Evolutionary conservation across 371 early-diverging fungal genomes (phyloP).

Genomic region (Mortierella sp.): DNA sequence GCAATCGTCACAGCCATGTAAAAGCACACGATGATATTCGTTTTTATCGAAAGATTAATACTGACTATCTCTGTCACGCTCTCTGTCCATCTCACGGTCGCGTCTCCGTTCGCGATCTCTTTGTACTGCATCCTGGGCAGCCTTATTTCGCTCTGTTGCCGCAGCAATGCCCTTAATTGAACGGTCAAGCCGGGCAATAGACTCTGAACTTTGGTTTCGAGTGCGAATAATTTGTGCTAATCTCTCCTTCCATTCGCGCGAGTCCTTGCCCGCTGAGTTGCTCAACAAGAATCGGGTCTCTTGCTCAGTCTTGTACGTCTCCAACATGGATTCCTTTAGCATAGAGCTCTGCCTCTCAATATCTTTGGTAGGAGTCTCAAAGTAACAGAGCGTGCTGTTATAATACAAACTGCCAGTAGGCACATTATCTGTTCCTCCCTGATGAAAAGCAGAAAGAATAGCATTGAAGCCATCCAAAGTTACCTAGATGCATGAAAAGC

Average conservation of each 20-base stretch:
- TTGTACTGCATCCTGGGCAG: constrained; percentile 41
- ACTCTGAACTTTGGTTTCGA: constrained; percentile 32
- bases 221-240: constrained; percentile 46
- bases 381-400: constrained; percentile 44
- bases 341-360: constrained; percentile 25
- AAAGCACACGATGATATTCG: background rate
- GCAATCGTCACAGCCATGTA: too few species aligned
- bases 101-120: constrained; percentile 43
- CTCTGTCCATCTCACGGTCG: constrained; percentile 29
- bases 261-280: constrained; percentile 47
- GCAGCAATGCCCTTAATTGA: constrained; percentile 34
- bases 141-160: constrained; percentile 36
- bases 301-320: constrained; percentile 52
- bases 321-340: constrained; percentile 43
- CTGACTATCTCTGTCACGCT: constrained; percentile 7
- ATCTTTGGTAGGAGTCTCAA: constrained; percentile 35
- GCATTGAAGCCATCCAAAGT: constrained; percentile 47
- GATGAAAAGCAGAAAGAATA: constrained; percentile 44
- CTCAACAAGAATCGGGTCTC: constrained; percentile 48
- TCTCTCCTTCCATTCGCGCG: constrained; percentile 51
- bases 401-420: constrained; percentile 31
- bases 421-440: constrained; percentile 48
- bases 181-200: constrained; percentile 35
- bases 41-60: background rate
- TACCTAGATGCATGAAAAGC: constrained; percentile 13